These are phyloP conservation scores for Neltuma alba DNA, from an alignment of 306 rosid genomes.

Conservation along the genomic window DNA sequence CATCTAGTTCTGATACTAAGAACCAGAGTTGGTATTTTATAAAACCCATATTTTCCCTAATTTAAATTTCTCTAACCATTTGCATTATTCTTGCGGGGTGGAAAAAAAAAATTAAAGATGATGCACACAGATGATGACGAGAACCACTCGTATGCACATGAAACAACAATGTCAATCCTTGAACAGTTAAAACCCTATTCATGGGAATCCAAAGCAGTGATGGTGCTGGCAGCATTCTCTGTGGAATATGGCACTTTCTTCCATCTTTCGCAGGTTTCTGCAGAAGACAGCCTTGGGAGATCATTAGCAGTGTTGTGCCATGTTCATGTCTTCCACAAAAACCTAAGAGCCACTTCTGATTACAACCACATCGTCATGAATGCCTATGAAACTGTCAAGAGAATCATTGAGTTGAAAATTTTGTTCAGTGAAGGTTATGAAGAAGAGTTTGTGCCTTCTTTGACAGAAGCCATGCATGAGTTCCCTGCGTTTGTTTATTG, in stretches of 20 bases:
- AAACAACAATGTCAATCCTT: slow-evolving; percentile 43
- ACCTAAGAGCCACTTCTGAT: slow-evolving; percentile 38
- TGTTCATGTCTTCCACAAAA: slow-evolving; percentile 31
- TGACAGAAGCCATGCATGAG: slow-evolving; percentile 43
- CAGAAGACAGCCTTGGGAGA: slow-evolving; percentile 42
- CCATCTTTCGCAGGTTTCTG: slow-evolving; percentile 38
- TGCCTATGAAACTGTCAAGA: slow-evolving; percentile 47
- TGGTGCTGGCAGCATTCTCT: slow-evolving; percentile 42
- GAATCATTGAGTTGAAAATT: slow-evolving; percentile 57
- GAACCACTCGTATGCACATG: slow-evolving; percentile 35
- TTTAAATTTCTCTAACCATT: background rate
- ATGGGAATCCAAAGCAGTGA: slow-evolving; percentile 76
- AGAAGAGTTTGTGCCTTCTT: slow-evolving; percentile 34
- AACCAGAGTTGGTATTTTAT: too few relatives aligned
- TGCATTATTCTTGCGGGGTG: background rate
- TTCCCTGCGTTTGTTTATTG: slow-evolving; percentile 51
- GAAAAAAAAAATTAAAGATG: background rate
- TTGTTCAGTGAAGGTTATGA: slow-evolving; percentile 47
- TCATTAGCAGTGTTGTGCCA: slow-evolving; percentile 41
- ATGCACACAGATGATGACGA: slow-evolving; percentile 32
- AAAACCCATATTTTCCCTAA: background rate
- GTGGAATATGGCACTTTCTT: slow-evolving; percentile 46
- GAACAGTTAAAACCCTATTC: slow-evolving; percentile 45
- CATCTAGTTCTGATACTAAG: too few relatives aligned
- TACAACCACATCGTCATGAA: slow-evolving; percentile 35